A percentile compares a stretch with the other conserved stretches of the same genome.
Evolutionary conservation across 495 filamentous ascomycete species (phyloP).

Genomic region (Annulohypoxylon nitens): DNA sequence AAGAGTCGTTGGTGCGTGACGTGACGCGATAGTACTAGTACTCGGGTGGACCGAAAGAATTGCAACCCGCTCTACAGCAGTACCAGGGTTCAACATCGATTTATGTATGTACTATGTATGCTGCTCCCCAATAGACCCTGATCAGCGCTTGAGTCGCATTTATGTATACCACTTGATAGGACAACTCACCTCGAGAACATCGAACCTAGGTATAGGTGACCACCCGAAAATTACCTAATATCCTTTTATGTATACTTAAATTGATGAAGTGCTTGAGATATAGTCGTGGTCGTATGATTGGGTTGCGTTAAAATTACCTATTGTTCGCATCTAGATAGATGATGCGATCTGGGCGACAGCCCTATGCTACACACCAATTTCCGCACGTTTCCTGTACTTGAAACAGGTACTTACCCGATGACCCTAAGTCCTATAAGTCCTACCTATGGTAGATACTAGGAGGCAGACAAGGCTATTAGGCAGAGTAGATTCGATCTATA

Average conservation of each 20-base stretch:
- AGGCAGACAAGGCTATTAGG: not conserved
- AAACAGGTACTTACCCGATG: too few relatives aligned
- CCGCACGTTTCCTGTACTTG: not conserved
- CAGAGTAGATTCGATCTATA: too few relatives aligned
- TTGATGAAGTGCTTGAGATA: not conserved
- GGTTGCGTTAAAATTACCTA: not conserved
- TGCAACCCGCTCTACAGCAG: not conserved
- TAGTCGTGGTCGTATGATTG: not conserved
- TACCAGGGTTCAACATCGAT: not conserved
- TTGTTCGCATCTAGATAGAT: slow-evolving; percentile 1
- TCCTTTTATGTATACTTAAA: not conserved
- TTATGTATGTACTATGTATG: slow-evolving; percentile 3
- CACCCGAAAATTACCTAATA: not conserved
- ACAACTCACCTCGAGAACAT: slow-evolving; percentile 3
- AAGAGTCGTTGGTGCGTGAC: not conserved
- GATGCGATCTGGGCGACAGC: slow-evolving; percentile 1
- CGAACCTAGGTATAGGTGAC: not conserved
- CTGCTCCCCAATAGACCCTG: not conserved
- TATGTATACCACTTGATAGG: slow-evolving; percentile 3
- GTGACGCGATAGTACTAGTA: slow-evolving; percentile 1
- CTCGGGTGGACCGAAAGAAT: slow-evolving; percentile 5
- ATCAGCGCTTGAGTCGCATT: not conserved
- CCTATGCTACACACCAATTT: not conserved
- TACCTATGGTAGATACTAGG: not conserved
- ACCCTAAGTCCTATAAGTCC: too few relatives aligned